Evolutionary conservation across 2,329 filamentous ascomycete genomes (phyloP), one percentile per base, ranked within the genome.

Genomic region (Hymenoscyphus occultus): DNA sequence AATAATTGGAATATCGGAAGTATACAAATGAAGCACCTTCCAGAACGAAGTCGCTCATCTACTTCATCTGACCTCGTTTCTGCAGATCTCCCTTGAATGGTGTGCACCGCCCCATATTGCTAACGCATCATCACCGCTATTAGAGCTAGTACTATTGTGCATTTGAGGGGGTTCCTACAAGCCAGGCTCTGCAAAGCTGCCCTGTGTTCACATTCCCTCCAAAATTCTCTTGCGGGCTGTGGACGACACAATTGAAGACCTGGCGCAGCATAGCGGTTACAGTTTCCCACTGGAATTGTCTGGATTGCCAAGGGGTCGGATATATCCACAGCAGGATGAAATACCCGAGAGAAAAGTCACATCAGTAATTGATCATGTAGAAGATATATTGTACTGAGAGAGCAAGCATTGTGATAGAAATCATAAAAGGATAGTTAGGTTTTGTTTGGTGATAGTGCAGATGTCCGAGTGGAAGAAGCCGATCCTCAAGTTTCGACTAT

Each of bases 11-110:
- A 22, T 51, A 12, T 51, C 45, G 22, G 22, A n/a, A 19, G 2
- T 51, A 19, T 22, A 51, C n/a, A 51, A 22, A 22, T 10, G 19
- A 28, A 22, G 19, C 45, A 51, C 45, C 45, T 51, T 51, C 45
- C n/a, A 22, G 22, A 51, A 51, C n/a, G 19, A 22, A 51, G n/a
- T 10, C 12, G n/a, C 45, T 22, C 45, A 22, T 51, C 19, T 51
- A 51, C n/a, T 51, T 16, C 45, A 51, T 51, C 45, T 51, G 45
- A 51, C 45, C 45, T 10, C n/a, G 45, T 51, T 10, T 51, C 22
- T 51, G 45, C 45, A 51, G 45, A 51, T 51, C n/a, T 51, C 45
- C 22, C 45, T 51, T 16, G 45, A 51, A 51, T 22, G n/a, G 45
- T 51, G 12, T 28, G 7, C 45, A 51, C 7, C n/a, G 9, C 35